Base-by-base conservation (phyloP, 352 stramenopile species). In the Thalassiosira oceanica region DNA sequence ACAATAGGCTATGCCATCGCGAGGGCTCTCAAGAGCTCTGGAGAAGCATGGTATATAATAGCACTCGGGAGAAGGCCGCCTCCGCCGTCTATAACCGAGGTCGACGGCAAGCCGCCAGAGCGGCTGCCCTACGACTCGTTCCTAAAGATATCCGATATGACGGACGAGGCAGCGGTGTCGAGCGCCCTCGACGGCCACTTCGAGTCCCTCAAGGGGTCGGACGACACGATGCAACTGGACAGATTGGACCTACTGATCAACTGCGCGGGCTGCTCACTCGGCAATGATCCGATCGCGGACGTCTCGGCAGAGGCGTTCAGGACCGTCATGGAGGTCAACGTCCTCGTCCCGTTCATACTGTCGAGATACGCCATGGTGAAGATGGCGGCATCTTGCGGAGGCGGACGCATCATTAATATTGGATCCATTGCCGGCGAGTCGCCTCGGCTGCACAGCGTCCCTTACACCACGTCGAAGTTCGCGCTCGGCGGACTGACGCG, bases 381-480 rank as follows among this genome's bases (percentile, higher is more conserved):
- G 37, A 89, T 91, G 80, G 70, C 65, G 16, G 50, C 36, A 49
- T 31, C 51, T 3, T 8, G 37, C 7, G 74, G 69, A 3, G n/a
- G n/a, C n/a, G 78, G 78, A 1, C 63, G 81, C 5, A 88, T 91
- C 52, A 86, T 91, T 50, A 91, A 91, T 61, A 88, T 84, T 66
- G 81, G 81, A 33, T 85, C 69, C 31, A 74, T 91, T 15, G 86
- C 81, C 1, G 66, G 74, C 31, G 54, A 78, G 52, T 61, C 55
- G 24, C 84, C 84, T 1, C 81, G 84, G 21, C 75, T 85, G 13
- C 51, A 80, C 43, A 62, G 66, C 7, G 65, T 79, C n/a, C 55
- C 76, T 4, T 91, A 91, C 46, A 84, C 81, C 3, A 80, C 76
- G 11, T 83, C 79, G 35, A 91, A 91, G 64, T 76, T 73, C 61